phyloP scores from a whole-genome alignment of 805 yeast genomes.

The Suhomyces sp. region DNA sequence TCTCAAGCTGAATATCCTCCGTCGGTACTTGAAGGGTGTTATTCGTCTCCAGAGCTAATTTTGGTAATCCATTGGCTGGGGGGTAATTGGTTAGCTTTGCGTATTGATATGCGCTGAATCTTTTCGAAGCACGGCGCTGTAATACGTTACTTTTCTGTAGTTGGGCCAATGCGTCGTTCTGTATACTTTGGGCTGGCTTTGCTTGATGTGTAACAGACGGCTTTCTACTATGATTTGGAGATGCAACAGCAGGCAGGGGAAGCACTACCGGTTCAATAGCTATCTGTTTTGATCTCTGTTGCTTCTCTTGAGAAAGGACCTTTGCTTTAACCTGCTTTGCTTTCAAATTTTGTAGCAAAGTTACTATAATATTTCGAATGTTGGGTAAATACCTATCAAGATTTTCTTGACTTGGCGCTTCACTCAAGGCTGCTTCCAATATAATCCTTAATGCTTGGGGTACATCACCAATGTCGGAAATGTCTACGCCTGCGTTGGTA shows the following conservation, averaged over 20 bases:
- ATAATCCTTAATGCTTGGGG: conserved; percentile 78
- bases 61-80: conserved; percentile 14
- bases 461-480: conserved; percentile 84
- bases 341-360: conserved; percentile 74
- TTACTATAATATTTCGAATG: conserved; percentile 82
- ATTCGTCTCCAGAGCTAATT: conserved; percentile 7
- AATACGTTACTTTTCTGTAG: conserved; percentile 80
- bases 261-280: conserved; percentile 12
- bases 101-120: conserved; percentile 92
- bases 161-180: conserved; percentile 64
- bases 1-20: too few species aligned
- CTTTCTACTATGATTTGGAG: conserved; percentile 5
- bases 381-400: conserved; percentile 78
- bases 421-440: conserved; percentile 82
- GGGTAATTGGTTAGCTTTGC: conserved; percentile 61
- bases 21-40: conserved; percentile 4
- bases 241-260: neutral
- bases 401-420: conserved; percentile 78
- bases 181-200: conserved; percentile 1
- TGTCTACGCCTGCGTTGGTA: conserved; percentile 73
- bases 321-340: conserved; percentile 67
- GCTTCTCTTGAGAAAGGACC: conserved; percentile 26
- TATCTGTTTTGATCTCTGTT: conserved; percentile 11
- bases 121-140: conserved; percentile 88
- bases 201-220: conserved; percentile 3